Evolutionary conservation across 495 filamentous ascomycete genomes (phyloP).

Genomic region (Penicillium desertorum): DNA sequence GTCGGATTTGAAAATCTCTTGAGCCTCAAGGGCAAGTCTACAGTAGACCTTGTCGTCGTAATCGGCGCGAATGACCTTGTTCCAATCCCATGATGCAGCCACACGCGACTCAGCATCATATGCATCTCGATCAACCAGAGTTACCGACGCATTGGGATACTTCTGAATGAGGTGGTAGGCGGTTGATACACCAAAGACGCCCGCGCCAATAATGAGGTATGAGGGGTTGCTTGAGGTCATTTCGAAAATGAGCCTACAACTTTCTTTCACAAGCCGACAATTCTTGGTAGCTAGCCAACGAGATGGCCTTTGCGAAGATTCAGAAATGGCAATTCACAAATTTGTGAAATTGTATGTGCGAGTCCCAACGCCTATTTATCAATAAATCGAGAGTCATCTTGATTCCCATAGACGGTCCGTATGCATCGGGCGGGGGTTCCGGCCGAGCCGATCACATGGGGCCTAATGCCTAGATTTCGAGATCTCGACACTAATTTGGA

Average conservation of each 20-base stretch:
- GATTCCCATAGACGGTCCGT: not conserved
- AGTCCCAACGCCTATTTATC: not conserved
- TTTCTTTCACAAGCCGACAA: not conserved
- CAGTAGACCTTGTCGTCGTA: constrained; percentile 60
- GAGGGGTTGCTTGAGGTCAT: constrained; percentile 35
- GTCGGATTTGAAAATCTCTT: constrained; percentile 52
- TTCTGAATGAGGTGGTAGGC: constrained; percentile 57
- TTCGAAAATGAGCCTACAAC: not conserved
- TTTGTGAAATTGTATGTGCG: not conserved
- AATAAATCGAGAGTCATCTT: not conserved
- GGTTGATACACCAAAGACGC: constrained; percentile 65
- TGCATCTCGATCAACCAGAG: constrained; percentile 56
- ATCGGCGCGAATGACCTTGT: constrained; percentile 66
- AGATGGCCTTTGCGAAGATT: not conserved
- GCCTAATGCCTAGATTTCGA: not conserved
- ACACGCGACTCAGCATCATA: constrained; percentile 41
- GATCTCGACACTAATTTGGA: not conserved
- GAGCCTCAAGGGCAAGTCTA: constrained; percentile 56
- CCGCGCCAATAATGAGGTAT: constrained; percentile 62
- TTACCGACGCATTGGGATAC: constrained; percentile 52
- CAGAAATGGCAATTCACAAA: not conserved
- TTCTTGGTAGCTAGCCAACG: too few species aligned
- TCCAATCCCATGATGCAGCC: constrained; percentile 66
- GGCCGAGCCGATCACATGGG: constrained; percentile 10
- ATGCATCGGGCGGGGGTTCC: constrained; percentile 5